Conservation (phyloP, 1,284 basidiomycete genomes). For the Cryptococcus jaspeensis region DNA sequence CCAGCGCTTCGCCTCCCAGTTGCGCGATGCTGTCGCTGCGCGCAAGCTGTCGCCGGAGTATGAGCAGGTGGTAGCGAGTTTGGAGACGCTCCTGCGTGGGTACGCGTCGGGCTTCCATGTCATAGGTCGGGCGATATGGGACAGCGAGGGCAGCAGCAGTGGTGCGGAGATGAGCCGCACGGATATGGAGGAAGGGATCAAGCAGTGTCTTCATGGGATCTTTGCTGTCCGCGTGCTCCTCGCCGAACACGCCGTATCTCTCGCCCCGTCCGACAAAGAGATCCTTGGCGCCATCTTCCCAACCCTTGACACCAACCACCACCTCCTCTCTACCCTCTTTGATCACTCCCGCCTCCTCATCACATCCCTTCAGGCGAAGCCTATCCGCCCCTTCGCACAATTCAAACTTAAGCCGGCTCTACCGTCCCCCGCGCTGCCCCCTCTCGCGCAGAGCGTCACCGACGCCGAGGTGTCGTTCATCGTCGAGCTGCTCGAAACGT, state of each 20-base stretch:
- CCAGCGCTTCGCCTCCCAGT: constrained; percentile 13
- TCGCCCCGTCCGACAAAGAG: constrained; percentile 9
- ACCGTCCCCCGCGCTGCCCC: background rate
- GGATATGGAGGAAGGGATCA: constrained; percentile 4
- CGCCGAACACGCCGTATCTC: background rate
- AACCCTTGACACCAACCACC: background rate
- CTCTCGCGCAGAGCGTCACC: background rate
- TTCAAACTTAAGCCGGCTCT: background rate
- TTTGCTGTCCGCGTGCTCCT: constrained; percentile 7
- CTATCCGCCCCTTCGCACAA: constrained; percentile 9
- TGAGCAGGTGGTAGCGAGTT: background rate
- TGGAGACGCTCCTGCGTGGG: background rate
- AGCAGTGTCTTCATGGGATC: constrained; percentile 15
- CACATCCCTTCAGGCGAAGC: constrained; percentile 12
- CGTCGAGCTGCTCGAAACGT: constrained; percentile 1
- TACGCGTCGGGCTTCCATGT: constrained; percentile 10
- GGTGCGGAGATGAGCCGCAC: background rate
- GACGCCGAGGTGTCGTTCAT: constrained; percentile 2
- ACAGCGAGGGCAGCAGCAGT: background rate
- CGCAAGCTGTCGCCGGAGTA: background rate
- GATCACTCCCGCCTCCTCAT: constrained; percentile 10
- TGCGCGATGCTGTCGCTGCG: constrained; percentile 2
- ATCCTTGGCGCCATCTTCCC: constrained; percentile 23
- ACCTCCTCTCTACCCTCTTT: constrained; percentile 18
- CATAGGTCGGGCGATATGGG: constrained; percentile 3